Evolutionary conservation across 495 filamentous ascomycete species (phyloP), one percentile per base, ranked within the genome.

Genomic region (Aeminium ludgeri): DNA sequence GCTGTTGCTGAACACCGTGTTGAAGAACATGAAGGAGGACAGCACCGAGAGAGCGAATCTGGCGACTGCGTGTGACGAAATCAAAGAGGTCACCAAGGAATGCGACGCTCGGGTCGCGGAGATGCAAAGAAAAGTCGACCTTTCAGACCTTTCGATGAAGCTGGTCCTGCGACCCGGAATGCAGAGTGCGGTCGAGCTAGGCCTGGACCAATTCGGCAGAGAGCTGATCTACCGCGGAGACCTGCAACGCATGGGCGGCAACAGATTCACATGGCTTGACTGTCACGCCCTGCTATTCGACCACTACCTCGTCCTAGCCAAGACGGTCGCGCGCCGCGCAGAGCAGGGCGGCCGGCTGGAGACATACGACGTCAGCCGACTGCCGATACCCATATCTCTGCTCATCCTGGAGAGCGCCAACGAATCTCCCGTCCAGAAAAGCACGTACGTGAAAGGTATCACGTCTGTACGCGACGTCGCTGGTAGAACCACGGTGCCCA

Each of bases 301-400:
- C 49, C 85, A 99, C 59, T 99, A 94, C 55, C 65, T 99, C 17
- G 84, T 99, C 30, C 62, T 99, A 36, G 82, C 89, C 11, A 99
- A 99, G 62, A 68, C 72, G 4, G 68, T 86, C 17, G 59, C 67
- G 3, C 65, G 73, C 16, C 68, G 75, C 45, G 84, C 92, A 46
- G 65, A 66, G 17, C 59, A 69, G 30, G 67, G 69, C 10, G 70
- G 73, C 3, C 86, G 80, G 51, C 77, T 79, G 36, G 87, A 87
- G 61, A 77, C 74, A 50, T 99, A 86, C 44, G 89, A 99, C 59
- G 86, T 99, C 10, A 95, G 86, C 1, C 89, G 91, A 60, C 64
- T 89, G 74, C 89, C 89, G 17, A 94, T 99, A 50, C 91, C 91
- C 0, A 99, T 96, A 86, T 84, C 92, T 52, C 67, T 99, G 25